Evolutionary conservation across 139 green algal genomes (phyloP).

Genomic region (Eudorina sp.): DNA sequence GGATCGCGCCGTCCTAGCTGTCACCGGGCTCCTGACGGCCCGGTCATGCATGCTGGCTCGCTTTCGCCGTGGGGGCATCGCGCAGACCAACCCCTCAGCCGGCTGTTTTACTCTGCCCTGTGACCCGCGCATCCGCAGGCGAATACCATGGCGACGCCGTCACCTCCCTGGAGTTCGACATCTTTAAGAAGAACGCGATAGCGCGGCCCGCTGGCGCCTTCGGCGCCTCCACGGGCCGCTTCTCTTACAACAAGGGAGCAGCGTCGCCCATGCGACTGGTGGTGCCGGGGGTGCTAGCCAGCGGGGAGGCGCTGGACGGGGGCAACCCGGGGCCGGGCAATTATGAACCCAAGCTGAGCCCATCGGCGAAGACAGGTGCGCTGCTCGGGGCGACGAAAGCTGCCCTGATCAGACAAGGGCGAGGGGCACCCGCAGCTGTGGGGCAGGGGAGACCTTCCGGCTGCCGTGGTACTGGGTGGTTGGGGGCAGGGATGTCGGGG

Average conservation of each 20-base stretch:
- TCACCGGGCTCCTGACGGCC: too few relatives aligned
- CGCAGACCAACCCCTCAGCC: too few relatives aligned
- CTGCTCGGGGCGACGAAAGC: too few relatives aligned
- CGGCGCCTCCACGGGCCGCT: slow-evolving; percentile 13
- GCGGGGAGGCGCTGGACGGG: background rate
- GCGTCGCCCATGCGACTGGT: background rate
- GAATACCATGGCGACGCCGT: slow-evolving; percentile 39
- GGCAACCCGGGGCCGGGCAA: slow-evolving; percentile 12
- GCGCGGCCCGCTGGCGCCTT: slow-evolving; percentile 26
- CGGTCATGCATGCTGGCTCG: too few relatives aligned
- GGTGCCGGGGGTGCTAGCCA: slow-evolving; percentile 10
- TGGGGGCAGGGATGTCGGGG: too few relatives aligned
- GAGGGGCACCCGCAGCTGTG: too few relatives aligned
- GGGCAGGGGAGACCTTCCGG: too few relatives aligned
- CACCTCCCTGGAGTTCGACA: slow-evolving; percentile 21
- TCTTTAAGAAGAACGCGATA: background rate
- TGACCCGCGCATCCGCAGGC: background rate
- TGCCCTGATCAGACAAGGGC: too few relatives aligned
- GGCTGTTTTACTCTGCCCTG: too few relatives aligned
- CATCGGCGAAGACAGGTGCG: background rate
- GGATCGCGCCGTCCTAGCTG: too few relatives aligned
- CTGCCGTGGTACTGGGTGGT: too few relatives aligned
- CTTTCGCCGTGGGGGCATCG: too few relatives aligned
- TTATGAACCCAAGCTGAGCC: background rate
- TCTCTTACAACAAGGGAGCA: background rate